Conservation (phyloP, 768 basidiomycete genomes). For the Hericium coralloides region DNA sequence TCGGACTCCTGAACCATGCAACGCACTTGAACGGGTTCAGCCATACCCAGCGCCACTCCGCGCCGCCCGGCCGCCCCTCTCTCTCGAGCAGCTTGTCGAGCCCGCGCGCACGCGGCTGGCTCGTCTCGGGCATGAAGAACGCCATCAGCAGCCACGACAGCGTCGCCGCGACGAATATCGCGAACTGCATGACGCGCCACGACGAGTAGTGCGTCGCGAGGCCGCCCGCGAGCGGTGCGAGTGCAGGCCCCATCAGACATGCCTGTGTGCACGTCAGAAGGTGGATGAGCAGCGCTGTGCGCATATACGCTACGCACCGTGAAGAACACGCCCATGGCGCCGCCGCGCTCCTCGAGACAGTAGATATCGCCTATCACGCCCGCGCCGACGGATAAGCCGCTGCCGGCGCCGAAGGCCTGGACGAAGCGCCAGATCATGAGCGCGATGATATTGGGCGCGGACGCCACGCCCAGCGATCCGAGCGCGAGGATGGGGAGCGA, state of each 20-base stretch:
- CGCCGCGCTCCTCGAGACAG: slow-evolving; percentile 49
- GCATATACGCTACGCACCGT: slow-evolving; percentile 11
- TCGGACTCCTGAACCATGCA: slow-evolving; percentile 47
- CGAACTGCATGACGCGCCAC: slow-evolving; percentile 53
- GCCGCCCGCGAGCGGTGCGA: slow-evolving; percentile 56
- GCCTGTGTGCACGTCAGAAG: slow-evolving; percentile 25
- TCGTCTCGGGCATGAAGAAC: slow-evolving; percentile 56
- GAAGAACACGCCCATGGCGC: slow-evolving; percentile 52
- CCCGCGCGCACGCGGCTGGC: slow-evolving; percentile 47
- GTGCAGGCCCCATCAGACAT: slow-evolving; percentile 46
- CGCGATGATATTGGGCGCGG: slow-evolving; percentile 30
- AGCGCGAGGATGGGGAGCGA: slow-evolving; percentile 50
- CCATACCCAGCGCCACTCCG: slow-evolving; percentile 26
- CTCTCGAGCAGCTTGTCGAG: slow-evolving; percentile 33
- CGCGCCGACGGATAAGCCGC: slow-evolving; percentile 44
- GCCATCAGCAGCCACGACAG: slow-evolving; percentile 31
- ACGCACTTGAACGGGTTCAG: slow-evolving; percentile 54
- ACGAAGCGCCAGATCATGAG: slow-evolving; percentile 56
- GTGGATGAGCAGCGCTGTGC: no score
- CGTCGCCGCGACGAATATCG: slow-evolving; percentile 32
- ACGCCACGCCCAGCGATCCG: slow-evolving; percentile 52
- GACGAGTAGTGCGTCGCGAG: slow-evolving; percentile 49
- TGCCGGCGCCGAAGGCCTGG: slow-evolving; percentile 57
- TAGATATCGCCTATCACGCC: slow-evolving; percentile 64
- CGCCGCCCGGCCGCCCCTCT: background rate